Base-by-base conservation (phyloP, 257 asterid genomes). In the Petrea volubilis region DNA sequence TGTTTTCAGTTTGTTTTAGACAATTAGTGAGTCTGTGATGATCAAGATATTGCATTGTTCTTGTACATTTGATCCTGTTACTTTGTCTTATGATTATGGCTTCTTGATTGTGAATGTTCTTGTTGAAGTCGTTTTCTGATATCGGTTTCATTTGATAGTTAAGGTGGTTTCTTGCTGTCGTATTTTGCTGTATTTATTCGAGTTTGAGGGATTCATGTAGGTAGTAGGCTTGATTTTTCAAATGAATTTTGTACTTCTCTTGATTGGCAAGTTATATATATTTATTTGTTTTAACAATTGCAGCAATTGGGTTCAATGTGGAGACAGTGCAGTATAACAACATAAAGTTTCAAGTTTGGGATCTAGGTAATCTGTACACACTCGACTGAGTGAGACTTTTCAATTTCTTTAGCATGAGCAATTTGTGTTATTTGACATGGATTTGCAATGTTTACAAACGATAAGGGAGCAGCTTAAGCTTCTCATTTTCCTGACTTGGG, bases 221-320 rank as follows among this genome's bases (percentile, higher is more conserved):
- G 49, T 63, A 27, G 27, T 29, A 27, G 38, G 67, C 67, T 20
- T n/a, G 20, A 6, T 7, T 18, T 6, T 13, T 52, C 7, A 27
- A 49, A 25, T 66, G 34, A 11, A 56, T 29, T 33, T 14, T 63
- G 24, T 62, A 18, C 9, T 12, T 51, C n/a, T 31, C 41, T 62
- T 64, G 51, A 70, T 57, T 41, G 25, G 25, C 27, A 13, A 14
- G 41, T 21, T 43, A 18, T 14, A 11, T 57, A 0, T 43, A 44
- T 4, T 5, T 43, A 3, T 33, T 52, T 60, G 65, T 56, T 67
- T 62, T 65, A 18, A 60, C 53, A 5, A 38, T 38, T 90, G 90
- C 97, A 88, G 96, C 98, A 14, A 93, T 93, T 78, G 98, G 97
- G 72, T 93, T 91, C 81, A 89, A 93, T 78, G 98, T 93, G 79